These are phyloP conservation scores for Coemansia sp. DNA, from an alignment of 192 early-diverging fungal genomes.

Conservation along the genomic window DNA sequence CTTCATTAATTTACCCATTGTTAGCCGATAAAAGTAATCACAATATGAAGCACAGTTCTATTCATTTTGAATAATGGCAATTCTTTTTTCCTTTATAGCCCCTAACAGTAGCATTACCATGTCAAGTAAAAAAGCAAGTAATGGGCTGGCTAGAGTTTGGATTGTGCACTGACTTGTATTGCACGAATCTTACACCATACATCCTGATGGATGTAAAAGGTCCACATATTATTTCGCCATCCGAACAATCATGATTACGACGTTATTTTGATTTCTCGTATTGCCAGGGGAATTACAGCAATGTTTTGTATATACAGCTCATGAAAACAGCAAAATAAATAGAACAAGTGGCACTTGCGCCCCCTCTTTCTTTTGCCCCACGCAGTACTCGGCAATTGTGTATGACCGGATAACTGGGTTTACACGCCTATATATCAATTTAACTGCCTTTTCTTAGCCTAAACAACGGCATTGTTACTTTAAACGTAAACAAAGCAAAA, in stretches of 20 bases:
- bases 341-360: background rate
- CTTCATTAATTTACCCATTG: slow-evolving; percentile 8
- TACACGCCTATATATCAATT: background rate
- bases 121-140: background rate
- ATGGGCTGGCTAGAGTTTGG: too few species aligned
- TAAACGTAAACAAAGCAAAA: background rate
- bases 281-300: background rate
- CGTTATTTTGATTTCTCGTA: background rate
- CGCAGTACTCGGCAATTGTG: slow-evolving; percentile 7
- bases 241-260: background rate
- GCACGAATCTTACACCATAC: too few species aligned
- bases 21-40: slow-evolving; percentile 2
- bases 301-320: too few species aligned
- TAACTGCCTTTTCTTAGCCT: slow-evolving; percentile 13
- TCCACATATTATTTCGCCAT: too few species aligned
- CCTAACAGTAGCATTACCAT: background rate
- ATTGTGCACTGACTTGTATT: too few species aligned
- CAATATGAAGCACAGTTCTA: background rate
- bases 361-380: background rate
- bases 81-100: background rate
- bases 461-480: slow-evolving; percentile 11
- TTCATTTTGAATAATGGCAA: background rate
- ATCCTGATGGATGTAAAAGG: too few species aligned
- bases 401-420: background rate
- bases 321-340: too few species aligned